These are phyloP conservation scores for Rubia yunnanensis DNA, from an alignment of 257 asterid genomes.

Conservation along the genomic window DNA sequence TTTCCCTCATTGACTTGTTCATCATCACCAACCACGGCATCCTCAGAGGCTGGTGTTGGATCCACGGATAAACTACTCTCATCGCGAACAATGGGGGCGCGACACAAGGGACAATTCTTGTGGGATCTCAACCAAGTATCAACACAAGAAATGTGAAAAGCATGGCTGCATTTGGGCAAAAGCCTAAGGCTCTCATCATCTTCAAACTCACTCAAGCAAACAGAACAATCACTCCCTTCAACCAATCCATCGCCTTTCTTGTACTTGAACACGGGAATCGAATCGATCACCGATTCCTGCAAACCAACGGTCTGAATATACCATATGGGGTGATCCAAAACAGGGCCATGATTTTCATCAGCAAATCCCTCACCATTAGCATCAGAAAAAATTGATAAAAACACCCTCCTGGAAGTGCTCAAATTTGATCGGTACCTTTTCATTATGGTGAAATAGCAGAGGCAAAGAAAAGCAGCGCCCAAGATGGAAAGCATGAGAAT, in stretches of 20 bases:
- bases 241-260: constrained; percentile 29
- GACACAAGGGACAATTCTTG: constrained; percentile 70
- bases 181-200: constrained; percentile 60
- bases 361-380: constrained; percentile 21
- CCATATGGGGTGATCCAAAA: constrained; percentile 58
- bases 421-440: constrained; percentile 26
- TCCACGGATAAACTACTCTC: neutral
- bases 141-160: constrained; percentile 61
- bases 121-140: constrained; percentile 81
- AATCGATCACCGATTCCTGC: constrained; percentile 44
- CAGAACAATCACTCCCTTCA: constrained; percentile 59
- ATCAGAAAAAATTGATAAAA: neutral
- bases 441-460: constrained; percentile 36
- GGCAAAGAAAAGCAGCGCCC: constrained; percentile 33
- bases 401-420: constrained; percentile 18
- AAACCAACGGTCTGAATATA: constrained; percentile 56
- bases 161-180: constrained; percentile 83
- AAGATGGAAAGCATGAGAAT: constrained; percentile 49
- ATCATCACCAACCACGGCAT: neutral
- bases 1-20: constrained; percentile 11
- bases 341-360: constrained; percentile 37
- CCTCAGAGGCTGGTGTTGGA: constrained; percentile 4
- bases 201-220: constrained; percentile 63
- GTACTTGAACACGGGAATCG: constrained; percentile 41
- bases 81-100: constrained; percentile 39